These are phyloP conservation scores for Quercus dentata DNA, from an alignment of 306 rosid genomes.

Conservation along the genomic window DNA sequence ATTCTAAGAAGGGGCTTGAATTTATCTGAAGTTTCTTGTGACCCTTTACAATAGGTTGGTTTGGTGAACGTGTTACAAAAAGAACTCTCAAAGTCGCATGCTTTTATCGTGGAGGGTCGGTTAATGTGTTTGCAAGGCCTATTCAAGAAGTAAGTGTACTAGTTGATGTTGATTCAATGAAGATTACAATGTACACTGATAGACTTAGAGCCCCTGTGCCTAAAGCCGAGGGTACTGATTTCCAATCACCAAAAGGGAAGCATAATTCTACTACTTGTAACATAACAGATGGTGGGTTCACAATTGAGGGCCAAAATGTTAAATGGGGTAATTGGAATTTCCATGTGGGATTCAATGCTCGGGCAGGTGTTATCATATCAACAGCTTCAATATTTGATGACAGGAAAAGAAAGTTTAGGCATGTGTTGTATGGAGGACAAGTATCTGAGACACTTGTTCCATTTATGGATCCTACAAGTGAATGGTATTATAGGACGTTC, in stretches of 20 bases:
- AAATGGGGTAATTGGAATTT: constrained; percentile 80
- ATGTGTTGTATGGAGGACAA: constrained; percentile 79
- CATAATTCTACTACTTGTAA: constrained; percentile 22
- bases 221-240: constrained; percentile 69
- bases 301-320: constrained; percentile 44
- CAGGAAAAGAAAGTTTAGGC: constrained; percentile 34
- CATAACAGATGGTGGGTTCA: constrained; percentile 36
- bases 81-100: constrained; percentile 64
- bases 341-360: constrained; percentile 75
- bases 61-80: constrained; percentile 51
- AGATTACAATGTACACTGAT: constrained; percentile 51
- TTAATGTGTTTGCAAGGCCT: constrained; percentile 74
- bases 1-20: constrained; percentile 58
- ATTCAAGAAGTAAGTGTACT: constrained; percentile 61
- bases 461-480: constrained; percentile 72
- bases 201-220: constrained; percentile 64
- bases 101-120: constrained; percentile 59
- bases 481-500: constrained; percentile 83
- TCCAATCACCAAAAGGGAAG: constrained; percentile 29
- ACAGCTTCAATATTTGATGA: constrained; percentile 74
- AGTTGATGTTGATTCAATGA: constrained; percentile 70
- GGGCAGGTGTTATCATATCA: constrained; percentile 74
- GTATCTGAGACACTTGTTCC: constrained; percentile 86
- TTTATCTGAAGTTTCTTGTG: constrained; percentile 70
- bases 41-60: constrained; percentile 82